A percentile compares a stretch with the other conserved stretches of the same genome.
Conservation (phyloP, 2,329 filamentous ascomycete genomes). For the Monosporascus ibericus region DNA sequence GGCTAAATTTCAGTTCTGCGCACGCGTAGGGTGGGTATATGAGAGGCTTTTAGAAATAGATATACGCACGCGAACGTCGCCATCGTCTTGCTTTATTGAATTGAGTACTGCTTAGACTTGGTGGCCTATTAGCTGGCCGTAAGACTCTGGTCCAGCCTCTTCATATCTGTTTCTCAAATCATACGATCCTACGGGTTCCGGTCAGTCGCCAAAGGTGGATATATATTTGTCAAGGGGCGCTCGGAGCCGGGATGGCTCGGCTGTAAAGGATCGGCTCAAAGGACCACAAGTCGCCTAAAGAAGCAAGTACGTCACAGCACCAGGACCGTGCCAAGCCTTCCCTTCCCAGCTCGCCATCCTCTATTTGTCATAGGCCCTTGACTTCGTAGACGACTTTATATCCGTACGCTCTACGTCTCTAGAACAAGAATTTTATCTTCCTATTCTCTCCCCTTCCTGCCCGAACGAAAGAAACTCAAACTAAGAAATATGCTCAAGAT, state of each 20-base stretch:
- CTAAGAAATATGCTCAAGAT: constrained; percentile 31
- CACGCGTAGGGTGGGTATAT: not conserved
- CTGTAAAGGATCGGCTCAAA: not conserved
- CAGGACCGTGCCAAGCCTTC: not conserved
- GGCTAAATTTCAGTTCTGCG: constrained; percentile 11
- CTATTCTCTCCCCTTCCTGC: too few species aligned
- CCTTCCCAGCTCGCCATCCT: constrained; percentile 2
- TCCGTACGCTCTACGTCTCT: too few species aligned
- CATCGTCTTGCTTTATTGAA: constrained; percentile 26
- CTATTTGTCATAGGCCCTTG: constrained; percentile 9
- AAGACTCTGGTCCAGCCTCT: not conserved
- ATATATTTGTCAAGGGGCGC: not conserved
- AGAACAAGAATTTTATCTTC: too few species aligned
- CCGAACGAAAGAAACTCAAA: not conserved
- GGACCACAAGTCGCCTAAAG: not conserved
- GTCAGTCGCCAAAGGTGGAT: too few species aligned
- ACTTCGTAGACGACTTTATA: accelerated
- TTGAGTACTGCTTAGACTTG: too few species aligned
- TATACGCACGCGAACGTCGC: constrained; percentile 41
- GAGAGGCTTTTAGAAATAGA: not conserved
- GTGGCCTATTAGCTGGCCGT: too few species aligned
- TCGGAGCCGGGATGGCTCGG: not conserved
- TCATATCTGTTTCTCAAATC: not conserved
- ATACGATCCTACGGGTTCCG: not conserved
- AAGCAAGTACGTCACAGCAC: not conserved